phyloP scores from a whole-genome alignment of 371 early-diverging fungal genomes.

The Mortierella polycephala region DNA sequence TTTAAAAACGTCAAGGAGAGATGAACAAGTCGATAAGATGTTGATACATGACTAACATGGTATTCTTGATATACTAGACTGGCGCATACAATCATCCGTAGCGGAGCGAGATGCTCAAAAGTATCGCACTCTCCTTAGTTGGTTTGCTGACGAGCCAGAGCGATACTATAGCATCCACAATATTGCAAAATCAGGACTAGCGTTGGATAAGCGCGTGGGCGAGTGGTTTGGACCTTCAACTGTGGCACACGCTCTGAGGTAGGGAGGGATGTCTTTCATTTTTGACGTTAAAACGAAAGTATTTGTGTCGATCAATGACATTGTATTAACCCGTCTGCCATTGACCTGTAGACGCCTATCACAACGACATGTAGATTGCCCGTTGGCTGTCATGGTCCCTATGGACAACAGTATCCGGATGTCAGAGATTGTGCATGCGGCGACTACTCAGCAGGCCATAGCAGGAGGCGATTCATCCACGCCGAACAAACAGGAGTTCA shows the following conservation, averaged over 20 bases:
- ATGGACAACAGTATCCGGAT: slow-evolving; percentile 30
- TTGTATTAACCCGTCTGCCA: not conserved
- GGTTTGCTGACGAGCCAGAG: slow-evolving; percentile 86
- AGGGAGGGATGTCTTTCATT: slow-evolving; percentile 34
- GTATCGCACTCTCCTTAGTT: slow-evolving; percentile 69
- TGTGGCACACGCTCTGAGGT: slow-evolving; percentile 88
- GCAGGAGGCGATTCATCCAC: not conserved
- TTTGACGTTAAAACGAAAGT: not conserved
- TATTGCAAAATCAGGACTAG: slow-evolving; percentile 83
- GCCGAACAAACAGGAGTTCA: not conserved
- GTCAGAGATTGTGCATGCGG: slow-evolving; percentile 11
- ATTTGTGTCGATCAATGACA: too few relatives aligned
- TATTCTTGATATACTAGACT: slow-evolving; percentile 14
- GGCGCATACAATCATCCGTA: slow-evolving; percentile 11
- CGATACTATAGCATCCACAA: slow-evolving; percentile 91
- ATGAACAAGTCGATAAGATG: too few relatives aligned
- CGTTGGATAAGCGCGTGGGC: slow-evolving; percentile 88
- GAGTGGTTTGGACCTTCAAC: slow-evolving; percentile 98
- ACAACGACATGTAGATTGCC: slow-evolving; percentile 26
- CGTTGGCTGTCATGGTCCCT: slow-evolving; percentile 22
- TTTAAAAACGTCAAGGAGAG: not conserved
- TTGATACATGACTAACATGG: too few relatives aligned
- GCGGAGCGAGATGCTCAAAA: slow-evolving; percentile 8
- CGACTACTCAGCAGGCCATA: not conserved
- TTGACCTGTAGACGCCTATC: slow-evolving; percentile 30